Base-by-base conservation (phyloP, 139 green algal species). In the Volvox reticuliferus region DNA sequence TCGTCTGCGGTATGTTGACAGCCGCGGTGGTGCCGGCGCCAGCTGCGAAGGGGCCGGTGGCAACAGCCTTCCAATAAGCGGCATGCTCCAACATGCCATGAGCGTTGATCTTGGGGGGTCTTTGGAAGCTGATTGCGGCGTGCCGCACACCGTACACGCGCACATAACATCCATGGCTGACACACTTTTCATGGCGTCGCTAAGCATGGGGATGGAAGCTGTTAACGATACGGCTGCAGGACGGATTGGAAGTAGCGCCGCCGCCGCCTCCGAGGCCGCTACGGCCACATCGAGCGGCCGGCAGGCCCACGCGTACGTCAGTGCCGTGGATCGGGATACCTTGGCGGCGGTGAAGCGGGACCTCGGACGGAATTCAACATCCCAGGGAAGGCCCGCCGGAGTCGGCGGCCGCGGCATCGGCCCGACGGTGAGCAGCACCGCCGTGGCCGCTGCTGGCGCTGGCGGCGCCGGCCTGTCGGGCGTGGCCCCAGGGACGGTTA, bases 131-230 rank as follows among this genome's bases (percentile, higher is more conserved):
- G 82, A 88, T 35, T 88, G 82, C 33, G 62, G 26, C 3, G 21
- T 68, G 35, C 5, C 18, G 67, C 35, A 26, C 1, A 36, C 9
- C 22, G 67, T 88, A 20, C 83, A 88, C 36, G 67, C 83, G 1
- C 83, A 88, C 83, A 36, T 88, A 13, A 69, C 83, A 14, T 88
- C 83, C 32, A 36, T 80, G 67, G 83, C 83, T 36, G 67, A 88
- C 83, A 88, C 83, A 37, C 26, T 88, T 28, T 37, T 88, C n/a
- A 77, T 88, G 67, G n/a, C 63, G 3, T 77, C 67, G 32, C 20
- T 86, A 44, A 79, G 30, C 26, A 33, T 35, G 32, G 63, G 20
- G 30, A 22, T 26, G 3, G 63, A 63, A 22, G 50, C 28, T 61
- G 50, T 12, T 1, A 30, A 55, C 75, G 32, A 81, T 21, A 17